Evolutionary conservation across 225 moss, liverwort and hornwort genomes (phyloP), one percentile per base, ranked within the genome.

Genomic region (Bryum argenteum): DNA sequence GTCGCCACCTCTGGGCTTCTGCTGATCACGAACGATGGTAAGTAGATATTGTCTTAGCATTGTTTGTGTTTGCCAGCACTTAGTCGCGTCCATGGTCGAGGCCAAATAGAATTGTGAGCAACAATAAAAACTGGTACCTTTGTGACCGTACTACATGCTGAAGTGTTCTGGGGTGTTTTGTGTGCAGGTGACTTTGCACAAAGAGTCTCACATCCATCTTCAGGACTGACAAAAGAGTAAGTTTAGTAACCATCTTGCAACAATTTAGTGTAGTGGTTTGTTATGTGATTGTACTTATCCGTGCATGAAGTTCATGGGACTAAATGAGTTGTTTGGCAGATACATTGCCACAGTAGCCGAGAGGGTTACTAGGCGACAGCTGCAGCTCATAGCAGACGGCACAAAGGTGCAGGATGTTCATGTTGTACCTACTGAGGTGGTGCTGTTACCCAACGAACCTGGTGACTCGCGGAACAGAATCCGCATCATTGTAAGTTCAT

Each of bases 141-240:
- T 70, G 22, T 61, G 45, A 22, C 55, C 23, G 17, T 38, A 59
- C 22, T 41, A 10, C 47, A 20, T 47, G 60, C 79, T 69, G 24
- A 65, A 76, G 23, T 65, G 9, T 57, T 75, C 47, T 43, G 19
- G 59, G 66, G 5, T 56, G 33, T 73, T 61, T 51, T 60, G 45
- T 70, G 64, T 77, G 83, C 88, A 94, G 97, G 97, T 54, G 94
- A 98, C 28, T 98, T 98, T 63, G 89, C 94, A 47, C 90, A 94
- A 59, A 89, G 85, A 81, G 94, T 92, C 65, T 94, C 98, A 14
- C 98, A 98, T 87, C 98, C 98, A 43, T 94, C 98, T 23, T 85
- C 94, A 64, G 98, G 98, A 62, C 78, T 98, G 75, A 92, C 98
- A 42, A 98, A 98, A 85, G 97, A 98, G 97, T 98, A 91, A 66